These are phyloP conservation scores for Zanthoxylum bungeanum DNA, from an alignment of 345 rosid genomes.

Conservation along the genomic window DNA sequence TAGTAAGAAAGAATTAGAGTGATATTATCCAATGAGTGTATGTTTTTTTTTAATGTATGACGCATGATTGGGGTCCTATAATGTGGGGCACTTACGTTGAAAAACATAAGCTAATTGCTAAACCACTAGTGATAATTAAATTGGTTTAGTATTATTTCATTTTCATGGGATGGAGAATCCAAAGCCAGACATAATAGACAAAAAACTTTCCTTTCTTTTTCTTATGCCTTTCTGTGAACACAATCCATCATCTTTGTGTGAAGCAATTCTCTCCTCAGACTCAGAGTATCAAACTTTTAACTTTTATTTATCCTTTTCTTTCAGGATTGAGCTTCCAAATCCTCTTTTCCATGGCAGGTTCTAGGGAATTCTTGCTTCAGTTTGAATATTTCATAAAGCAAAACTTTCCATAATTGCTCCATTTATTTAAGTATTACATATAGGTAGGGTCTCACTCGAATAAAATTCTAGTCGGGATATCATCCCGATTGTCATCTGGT, in stretches of 20 bases:
- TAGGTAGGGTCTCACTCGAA: too few relatives aligned
- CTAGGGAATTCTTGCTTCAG: background rate
- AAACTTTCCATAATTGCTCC: background rate
- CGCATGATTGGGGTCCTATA: background rate
- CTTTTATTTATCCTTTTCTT: conserved; percentile 30
- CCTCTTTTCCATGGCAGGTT: conserved; percentile 15
- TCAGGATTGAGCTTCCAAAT: conserved; percentile 19
- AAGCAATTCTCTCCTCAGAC: conserved; percentile 4
- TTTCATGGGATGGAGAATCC: conserved; percentile 10
- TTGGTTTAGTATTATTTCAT: background rate
- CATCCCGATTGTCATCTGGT: too few relatives aligned
- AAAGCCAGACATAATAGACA: conserved; percentile 16
- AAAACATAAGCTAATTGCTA: background rate
- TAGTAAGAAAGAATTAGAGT: background rate
- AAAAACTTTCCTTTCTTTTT: conserved; percentile 9
- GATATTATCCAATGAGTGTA: too few relatives aligned
- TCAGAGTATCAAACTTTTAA: background rate
- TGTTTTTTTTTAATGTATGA: background rate
- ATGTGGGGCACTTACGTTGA: background rate
- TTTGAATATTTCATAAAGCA: background rate
- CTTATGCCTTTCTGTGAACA: conserved; percentile 35
- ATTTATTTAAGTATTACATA: background rate
- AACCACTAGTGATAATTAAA: background rate
- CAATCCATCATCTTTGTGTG: conserved; percentile 26
- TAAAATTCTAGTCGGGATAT: too few relatives aligned